These are phyloP conservation scores for Botrytis galanthina DNA, from an alignment of 2,329 filamentous ascomycete species.

Conservation along the genomic window DNA sequence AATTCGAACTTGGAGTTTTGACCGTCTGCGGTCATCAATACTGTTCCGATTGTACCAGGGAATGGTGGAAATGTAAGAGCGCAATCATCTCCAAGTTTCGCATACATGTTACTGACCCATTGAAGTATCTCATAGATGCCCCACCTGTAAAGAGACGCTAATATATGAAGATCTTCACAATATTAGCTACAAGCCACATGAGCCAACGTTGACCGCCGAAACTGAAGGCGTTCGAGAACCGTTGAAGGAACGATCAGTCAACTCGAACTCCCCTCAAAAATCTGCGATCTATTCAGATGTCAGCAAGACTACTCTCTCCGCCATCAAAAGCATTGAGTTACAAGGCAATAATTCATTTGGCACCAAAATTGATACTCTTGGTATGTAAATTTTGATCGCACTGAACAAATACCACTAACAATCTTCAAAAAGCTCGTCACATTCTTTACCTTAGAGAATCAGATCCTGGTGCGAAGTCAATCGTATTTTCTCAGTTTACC, in stretches of 20 bases:
- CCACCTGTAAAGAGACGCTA: constrained; percentile 72
- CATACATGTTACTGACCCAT: constrained; percentile 3
- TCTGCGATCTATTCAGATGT: constrained; percentile 74
- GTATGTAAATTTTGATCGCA: constrained; percentile 1
- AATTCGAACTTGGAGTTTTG: constrained; percentile 74
- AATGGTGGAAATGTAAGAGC: constrained; percentile 61
- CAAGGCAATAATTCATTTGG: constrained; percentile 67
- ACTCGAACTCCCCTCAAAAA: constrained; percentile 31
- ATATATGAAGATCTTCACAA: constrained; percentile 70
- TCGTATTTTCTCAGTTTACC: constrained; percentile 90
- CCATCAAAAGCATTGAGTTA: constrained; percentile 81
- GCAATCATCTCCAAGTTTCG: background rate
- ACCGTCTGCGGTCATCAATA: constrained; percentile 91
- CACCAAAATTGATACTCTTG: constrained; percentile 82
- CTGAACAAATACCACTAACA: background rate
- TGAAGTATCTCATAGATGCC: constrained; percentile 22
- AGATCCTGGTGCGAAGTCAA: constrained; percentile 83
- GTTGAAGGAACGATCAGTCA: constrained; percentile 31
- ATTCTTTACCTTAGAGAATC: constrained; percentile 80
- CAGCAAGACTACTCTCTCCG: constrained; percentile 64
- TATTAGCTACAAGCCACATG: constrained; percentile 77
- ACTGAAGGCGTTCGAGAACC: constrained; percentile 48
- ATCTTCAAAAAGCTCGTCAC: constrained; percentile 56
- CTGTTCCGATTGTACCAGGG: constrained; percentile 79
- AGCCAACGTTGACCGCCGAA: constrained; percentile 59